Conservation (phyloP, 208 protist genomes). For the Vickermania ingenoplastis region DNA sequence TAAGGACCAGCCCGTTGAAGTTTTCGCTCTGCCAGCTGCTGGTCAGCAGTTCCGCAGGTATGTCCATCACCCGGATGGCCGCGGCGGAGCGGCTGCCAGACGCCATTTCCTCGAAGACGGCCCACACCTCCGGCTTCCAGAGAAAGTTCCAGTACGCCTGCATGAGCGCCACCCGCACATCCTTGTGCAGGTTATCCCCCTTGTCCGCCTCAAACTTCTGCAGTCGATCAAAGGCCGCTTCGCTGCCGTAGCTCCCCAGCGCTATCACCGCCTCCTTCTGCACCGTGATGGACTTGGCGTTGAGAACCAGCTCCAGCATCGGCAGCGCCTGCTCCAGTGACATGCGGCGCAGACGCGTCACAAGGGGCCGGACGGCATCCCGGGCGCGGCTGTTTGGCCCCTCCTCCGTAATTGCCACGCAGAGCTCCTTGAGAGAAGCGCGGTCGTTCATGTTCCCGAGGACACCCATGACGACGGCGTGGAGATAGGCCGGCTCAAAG, state of each 20-base stretch:
- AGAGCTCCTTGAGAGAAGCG: background rate
- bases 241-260: background rate
- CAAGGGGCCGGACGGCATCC: background rate
- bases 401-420: background rate
- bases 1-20: background rate
- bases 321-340: background rate
- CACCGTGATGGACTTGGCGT: background rate
- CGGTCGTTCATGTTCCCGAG: background rate
- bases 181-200: background rate
- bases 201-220: background rate
- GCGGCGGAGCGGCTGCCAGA: background rate
- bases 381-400: background rate
- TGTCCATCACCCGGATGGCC: background rate
- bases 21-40: background rate
- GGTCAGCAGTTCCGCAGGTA: background rate
- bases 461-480: background rate
- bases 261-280: background rate
- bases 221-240: background rate
- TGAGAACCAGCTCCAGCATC: background rate
- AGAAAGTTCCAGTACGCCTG: background rate
- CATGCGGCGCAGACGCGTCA: background rate
- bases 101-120: background rate
- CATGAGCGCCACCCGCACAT: background rate
- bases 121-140: background rate
- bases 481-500: background rate